A percentile compares a stretch with the other conserved stretches of the same genome.
phyloP scores from a whole-genome alignment of 2,329 filamentous ascomycete genomes.

The Sporothrix pallida region DNA sequence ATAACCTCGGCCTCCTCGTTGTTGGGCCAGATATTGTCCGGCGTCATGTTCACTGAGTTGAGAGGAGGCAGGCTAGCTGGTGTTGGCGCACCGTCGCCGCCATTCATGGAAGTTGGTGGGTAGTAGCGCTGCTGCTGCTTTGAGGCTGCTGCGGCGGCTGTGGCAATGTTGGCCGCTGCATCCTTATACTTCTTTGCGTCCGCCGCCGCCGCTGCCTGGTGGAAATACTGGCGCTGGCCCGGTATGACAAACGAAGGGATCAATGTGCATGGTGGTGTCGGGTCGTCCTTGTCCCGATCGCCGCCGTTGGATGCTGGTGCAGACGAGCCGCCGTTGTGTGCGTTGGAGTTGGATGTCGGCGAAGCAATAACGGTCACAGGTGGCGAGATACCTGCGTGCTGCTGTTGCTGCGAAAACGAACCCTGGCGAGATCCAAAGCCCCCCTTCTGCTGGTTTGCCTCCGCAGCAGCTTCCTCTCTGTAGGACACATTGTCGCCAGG shows the following conservation, averaged over 20 bases:
- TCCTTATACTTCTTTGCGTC: neutral
- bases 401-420: neutral
- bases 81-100: slow-evolving; percentile 1
- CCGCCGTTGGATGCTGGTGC: neutral
- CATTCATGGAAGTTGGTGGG: slow-evolving; percentile 4
- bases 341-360: slow-evolving; percentile 23
- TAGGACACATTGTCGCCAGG: slow-evolving; percentile 35
- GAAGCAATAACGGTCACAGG: slow-evolving; percentile 16
- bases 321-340: neutral
- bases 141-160: neutral
- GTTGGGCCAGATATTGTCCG: slow-evolving; percentile 49
- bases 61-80: slow-evolving; percentile 5
- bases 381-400: slow-evolving; percentile 21
- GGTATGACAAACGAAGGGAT: slow-evolving; percentile 12
- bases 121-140: slow-evolving; percentile 18
- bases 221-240: neutral
- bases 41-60: slow-evolving; percentile 27
- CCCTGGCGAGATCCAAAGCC: neutral
- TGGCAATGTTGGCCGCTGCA: neutral
- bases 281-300: neutral
- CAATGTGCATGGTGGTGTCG: neutral
- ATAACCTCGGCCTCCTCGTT: slow-evolving; percentile 50
- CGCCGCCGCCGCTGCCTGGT: neutral
- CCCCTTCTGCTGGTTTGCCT: neutral
- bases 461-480: neutral